phyloP scores from a whole-genome alignment of 2,329 filamentous ascomycete species.

The Cladophialophora carrionii region DNA sequence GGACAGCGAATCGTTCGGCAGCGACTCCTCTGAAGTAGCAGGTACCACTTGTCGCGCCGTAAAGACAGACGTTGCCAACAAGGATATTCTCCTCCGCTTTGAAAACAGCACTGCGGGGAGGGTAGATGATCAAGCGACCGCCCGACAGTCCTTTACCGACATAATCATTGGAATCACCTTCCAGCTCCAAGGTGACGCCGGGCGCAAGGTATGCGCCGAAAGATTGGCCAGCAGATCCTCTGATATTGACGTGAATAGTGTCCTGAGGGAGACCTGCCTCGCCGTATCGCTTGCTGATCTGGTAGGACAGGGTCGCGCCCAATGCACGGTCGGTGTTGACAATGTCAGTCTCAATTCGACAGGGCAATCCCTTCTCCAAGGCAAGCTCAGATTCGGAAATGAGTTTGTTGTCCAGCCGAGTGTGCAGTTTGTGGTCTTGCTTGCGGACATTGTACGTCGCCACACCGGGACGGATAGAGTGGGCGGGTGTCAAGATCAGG shows the following conservation, averaged over 20 bases:
- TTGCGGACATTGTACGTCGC: conserved; percentile 98
- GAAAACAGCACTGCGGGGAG: conserved; percentile 84
- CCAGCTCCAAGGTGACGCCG: conserved; percentile 90
- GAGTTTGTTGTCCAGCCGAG: conserved; percentile 93
- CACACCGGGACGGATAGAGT: conserved; percentile 89
- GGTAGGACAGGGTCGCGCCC: conserved; percentile 92
- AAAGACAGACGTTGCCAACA: conserved; percentile 91
- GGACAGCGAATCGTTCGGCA: conserved; percentile 93
- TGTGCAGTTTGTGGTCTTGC: conserved; percentile 92
- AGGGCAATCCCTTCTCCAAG: conserved; percentile 89
- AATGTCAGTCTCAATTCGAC: conserved; percentile 91
- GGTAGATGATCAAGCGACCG: conserved; percentile 90
- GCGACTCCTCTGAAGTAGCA: conserved; percentile 98
- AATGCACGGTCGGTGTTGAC: conserved; percentile 95
- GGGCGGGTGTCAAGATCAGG: conserved; percentile 90
- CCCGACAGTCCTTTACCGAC: conserved; percentile 95
- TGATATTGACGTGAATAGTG: conserved; percentile 94
- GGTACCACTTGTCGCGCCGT: conserved; percentile 86
- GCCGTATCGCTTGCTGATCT: conserved; percentile 89
- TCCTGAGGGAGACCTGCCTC: conserved; percentile 87
- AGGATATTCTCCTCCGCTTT: conserved; percentile 96
- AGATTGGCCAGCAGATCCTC: conserved; percentile 93
- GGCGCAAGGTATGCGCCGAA: conserved; percentile 93
- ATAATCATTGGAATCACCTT: conserved; percentile 95
- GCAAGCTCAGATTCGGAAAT: conserved; percentile 94